A percentile compares a stretch with the other conserved stretches of the same genome.
Conservation (phyloP, 441 rosid genomes). For the Populus tomentosa region DNA sequence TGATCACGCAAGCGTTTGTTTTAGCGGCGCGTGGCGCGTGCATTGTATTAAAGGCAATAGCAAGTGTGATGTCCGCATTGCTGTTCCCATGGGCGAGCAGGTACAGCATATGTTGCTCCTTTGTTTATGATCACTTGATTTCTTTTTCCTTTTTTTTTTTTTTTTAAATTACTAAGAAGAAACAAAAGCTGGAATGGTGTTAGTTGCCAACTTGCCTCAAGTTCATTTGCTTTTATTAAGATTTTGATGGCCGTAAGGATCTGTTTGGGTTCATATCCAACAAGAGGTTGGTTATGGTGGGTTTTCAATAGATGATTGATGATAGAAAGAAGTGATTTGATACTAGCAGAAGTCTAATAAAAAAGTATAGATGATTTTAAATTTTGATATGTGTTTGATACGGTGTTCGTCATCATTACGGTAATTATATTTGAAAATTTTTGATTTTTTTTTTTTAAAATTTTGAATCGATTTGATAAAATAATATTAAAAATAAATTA, state of each 20-base stretch:
- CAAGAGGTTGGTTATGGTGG: neutral
- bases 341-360: no score
- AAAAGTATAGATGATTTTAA: no score
- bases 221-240: neutral
- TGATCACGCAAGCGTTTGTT: slow-evolving; percentile 53
- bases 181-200: neutral
- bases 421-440: neutral
- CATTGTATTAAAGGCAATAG: slow-evolving; percentile 66
- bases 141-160: no score
- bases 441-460: no score
- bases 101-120: slow-evolving; percentile 20
- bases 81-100: slow-evolving; percentile 83
- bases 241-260: neutral
- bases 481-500: no score
- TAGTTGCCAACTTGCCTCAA: neutral
- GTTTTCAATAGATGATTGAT: no score
- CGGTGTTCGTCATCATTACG: neutral
- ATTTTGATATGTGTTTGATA: neutral
- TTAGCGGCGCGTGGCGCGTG: slow-evolving; percentile 72
- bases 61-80: slow-evolving; percentile 68
- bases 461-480: no score
- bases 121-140: neutral
- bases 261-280: neutral
- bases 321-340: no score
- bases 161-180: no score